Percentiles rank a stretch among this genome's conserved stretches.
phyloP scores from a whole-genome alignment of 164 flowering plant genomes.

The Sextonia rubra region DNA sequence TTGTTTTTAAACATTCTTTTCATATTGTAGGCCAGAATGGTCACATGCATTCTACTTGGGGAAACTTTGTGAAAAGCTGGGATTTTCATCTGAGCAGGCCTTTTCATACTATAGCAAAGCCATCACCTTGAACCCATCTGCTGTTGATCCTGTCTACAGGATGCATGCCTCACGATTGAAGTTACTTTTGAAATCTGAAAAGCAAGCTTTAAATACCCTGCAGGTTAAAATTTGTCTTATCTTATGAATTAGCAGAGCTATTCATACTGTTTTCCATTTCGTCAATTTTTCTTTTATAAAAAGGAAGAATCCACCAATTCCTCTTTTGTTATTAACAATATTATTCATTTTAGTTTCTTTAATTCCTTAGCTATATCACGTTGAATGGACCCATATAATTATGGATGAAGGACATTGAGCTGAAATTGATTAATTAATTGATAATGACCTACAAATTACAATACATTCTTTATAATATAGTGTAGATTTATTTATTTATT shows the following conservation, averaged over 20 bases:
- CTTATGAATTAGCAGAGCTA: not conserved
- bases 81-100: conserved; percentile 49
- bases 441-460: too few relatives aligned
- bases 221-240: conserved; percentile 37
- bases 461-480: too few relatives aligned
- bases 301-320: too few relatives aligned
- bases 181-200: conserved; percentile 58
- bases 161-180: conserved; percentile 98
- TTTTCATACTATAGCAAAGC: conserved; percentile 79
- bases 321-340: too few relatives aligned
- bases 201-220: conserved; percentile 50
- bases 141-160: conserved; percentile 93
- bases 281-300: too few relatives aligned
- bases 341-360: too few relatives aligned
- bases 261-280: not conserved
- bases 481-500: too few relatives aligned
- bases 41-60: conserved; percentile 90
- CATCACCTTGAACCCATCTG: conserved; percentile 75
- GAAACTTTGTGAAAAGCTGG: conserved; percentile 88
- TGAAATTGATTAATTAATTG: too few relatives aligned
- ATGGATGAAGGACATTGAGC: too few relatives aligned
- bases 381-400: too few relatives aligned
- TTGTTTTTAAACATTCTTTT: not conserved
- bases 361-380: too few relatives aligned
- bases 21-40: conserved; percentile 77